phyloP scores from a whole-genome alignment of 2,329 filamentous ascomycete genomes.

The Teratosphaeriaceae sp. region DNA sequence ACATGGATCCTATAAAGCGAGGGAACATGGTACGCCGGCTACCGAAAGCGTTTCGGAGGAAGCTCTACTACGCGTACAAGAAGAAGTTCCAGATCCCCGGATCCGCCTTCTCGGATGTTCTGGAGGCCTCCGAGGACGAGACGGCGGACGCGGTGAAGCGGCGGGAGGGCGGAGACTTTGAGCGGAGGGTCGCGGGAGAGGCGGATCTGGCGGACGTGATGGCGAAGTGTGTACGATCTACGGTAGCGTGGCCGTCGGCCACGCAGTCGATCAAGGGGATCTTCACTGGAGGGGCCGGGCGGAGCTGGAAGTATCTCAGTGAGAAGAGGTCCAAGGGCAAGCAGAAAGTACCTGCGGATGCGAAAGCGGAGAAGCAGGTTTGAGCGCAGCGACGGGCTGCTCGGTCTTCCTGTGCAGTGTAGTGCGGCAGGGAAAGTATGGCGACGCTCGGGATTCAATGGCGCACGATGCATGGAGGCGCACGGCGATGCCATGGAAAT shows the following conservation, averaged over 20 bases:
- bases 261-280: conserved; percentile 79
- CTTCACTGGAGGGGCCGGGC: conserved; percentile 66
- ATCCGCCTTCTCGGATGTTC: conserved; percentile 77
- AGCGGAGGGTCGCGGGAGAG: conserved; percentile 74
- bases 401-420: too few species aligned
- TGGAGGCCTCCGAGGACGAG: conserved; percentile 67
- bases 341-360: too few species aligned
- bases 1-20: conserved; percentile 85
- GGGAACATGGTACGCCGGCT: conserved; percentile 95
- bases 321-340: conserved; percentile 60
- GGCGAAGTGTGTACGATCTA: conserved; percentile 71
- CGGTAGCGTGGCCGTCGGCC: conserved; percentile 87
- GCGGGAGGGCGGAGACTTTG: conserved; percentile 75
- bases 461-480: too few species aligned
- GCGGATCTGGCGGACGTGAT: conserved; percentile 65
- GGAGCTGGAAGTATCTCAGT: conserved; percentile 66
- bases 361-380: too few species aligned
- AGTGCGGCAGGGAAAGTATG: too few species aligned
- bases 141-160: conserved; percentile 57
- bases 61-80: conserved; percentile 92
- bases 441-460: too few species aligned
- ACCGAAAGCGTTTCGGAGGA: conserved; percentile 77
- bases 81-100: conserved; percentile 80
- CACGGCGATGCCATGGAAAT: too few species aligned
- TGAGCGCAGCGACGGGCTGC: too few species aligned